These are phyloP conservation scores for Chrysoporthe cubensis DNA, from an alignment of 2,329 filamentous ascomycete genomes.

Conservation along the genomic window DNA sequence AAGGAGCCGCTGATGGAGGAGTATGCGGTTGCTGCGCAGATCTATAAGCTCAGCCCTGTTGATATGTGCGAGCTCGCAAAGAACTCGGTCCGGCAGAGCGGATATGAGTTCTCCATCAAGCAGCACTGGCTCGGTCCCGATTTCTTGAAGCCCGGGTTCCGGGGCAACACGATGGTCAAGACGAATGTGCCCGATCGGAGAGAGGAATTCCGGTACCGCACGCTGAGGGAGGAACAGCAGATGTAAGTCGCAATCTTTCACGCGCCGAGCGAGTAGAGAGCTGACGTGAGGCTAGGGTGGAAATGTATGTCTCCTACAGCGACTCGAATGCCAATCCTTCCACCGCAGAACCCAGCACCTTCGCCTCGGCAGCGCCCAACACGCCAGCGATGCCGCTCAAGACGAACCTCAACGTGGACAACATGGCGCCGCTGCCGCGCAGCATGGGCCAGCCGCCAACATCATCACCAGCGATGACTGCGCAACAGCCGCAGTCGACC, in stretches of 20 bases:
- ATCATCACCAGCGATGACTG: slow-evolving; percentile 17
- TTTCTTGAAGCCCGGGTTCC: slow-evolving; percentile 76
- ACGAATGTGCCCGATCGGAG: slow-evolving; percentile 95
- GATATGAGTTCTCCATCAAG: slow-evolving; percentile 88
- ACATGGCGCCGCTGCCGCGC: slow-evolving; percentile 10
- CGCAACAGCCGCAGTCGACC: slow-evolving; percentile 7
- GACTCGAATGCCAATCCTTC: slow-evolving; percentile 15
- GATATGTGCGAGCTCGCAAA: slow-evolving; percentile 99
- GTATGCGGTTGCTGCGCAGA: slow-evolving; percentile 96
- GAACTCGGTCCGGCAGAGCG: slow-evolving; percentile 92
- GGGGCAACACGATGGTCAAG: slow-evolving; percentile 91
- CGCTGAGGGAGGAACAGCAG: slow-evolving; percentile 77
- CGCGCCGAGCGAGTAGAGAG: background rate
- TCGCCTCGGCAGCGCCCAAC: slow-evolving; percentile 23
- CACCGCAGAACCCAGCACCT: slow-evolving; percentile 12
- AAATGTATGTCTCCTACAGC: slow-evolving; percentile 47
- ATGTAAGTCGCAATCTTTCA: slow-evolving; percentile 63
- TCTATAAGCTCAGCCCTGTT: slow-evolving; percentile 94
- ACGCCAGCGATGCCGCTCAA: slow-evolving; percentile 34
- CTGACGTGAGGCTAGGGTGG: slow-evolving; percentile 40
- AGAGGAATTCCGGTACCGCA: slow-evolving; percentile 87
- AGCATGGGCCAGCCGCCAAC: slow-evolving; percentile 22
- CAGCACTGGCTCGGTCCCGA: slow-evolving; percentile 86
- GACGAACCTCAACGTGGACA: slow-evolving; percentile 25
- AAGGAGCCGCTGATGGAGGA: slow-evolving; percentile 98